Percentiles rank a stretch among this genome's conserved stretches.
These are phyloP conservation scores for Amaranthus tricolor DNA, from an alignment of 179 eudicot genomes.

Conservation along the genomic window DNA sequence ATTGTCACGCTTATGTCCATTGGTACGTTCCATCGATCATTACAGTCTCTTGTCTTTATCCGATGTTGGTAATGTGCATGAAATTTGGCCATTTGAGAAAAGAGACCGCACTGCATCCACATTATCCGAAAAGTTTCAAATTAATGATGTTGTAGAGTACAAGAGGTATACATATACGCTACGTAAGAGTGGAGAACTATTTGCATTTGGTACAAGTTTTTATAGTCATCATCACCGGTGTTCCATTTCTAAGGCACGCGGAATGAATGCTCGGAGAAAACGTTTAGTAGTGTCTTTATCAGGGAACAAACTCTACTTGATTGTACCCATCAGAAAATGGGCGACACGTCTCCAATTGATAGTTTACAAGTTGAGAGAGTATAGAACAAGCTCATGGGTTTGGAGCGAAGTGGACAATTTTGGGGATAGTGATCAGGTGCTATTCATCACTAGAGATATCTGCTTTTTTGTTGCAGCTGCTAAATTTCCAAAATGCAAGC, in stretches of 20 bases:
- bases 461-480: constrained; percentile 21
- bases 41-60: not conserved
- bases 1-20: not conserved
- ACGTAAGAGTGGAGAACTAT: constrained; percentile 4
- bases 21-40: not conserved
- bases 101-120: not conserved
- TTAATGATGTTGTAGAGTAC: constrained; percentile 12
- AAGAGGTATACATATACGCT: not conserved
- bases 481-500: constrained; percentile 7
- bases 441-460: constrained; percentile 18
- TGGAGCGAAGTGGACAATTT: constrained; percentile 15
- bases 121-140: accelerated
- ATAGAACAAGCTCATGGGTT: not conserved
- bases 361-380: constrained; percentile 12
- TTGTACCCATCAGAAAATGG: not conserved
- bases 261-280: not conserved
- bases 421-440: constrained; percentile 4
- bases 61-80: not conserved
- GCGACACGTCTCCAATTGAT: not conserved
- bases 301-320: not conserved
- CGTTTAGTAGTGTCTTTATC: not conserved
- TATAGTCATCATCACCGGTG: not conserved
- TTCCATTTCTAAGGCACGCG: not conserved
- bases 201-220: not conserved
- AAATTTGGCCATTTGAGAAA: not conserved